Base-by-base conservation (phyloP, 108 stramenopile genomes). In the Cylindrotheca closterium region DNA sequence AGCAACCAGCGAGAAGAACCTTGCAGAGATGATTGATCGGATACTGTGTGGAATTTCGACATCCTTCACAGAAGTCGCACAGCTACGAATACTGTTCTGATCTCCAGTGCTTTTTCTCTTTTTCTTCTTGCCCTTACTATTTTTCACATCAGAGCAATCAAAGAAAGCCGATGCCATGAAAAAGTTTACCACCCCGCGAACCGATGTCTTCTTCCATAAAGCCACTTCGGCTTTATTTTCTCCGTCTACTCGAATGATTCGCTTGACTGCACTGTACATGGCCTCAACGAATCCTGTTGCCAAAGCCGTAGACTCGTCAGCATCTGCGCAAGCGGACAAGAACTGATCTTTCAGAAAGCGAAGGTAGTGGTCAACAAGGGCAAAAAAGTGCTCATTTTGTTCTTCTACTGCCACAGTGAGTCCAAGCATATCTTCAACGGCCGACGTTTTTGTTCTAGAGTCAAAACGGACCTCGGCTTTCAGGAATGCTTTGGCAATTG, bases 151-250 rank as follows among this genome's bases (percentile, higher is more conserved):
- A 18, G 75, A 78, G 56, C 83, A 84, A 63, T 92, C 86, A 60
- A 88, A 89, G 52, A 89, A 93, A 24, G 91, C 86, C 15, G 67
- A 61, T 53, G 79, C 71, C 79, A 89, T 74, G 30, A 93, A 86
- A 48, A 93, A 88, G 18, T 57, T 32, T 12, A 84, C 30, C 19
- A 87, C 67, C 56, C 60, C 60, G 56, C 45, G 73, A 42, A 46
- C 63, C 15, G 54, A 60, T 51, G 33, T 68, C 49, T 64, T 45
- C 68, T 69, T 81, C 42, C 47, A 75, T 10, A 42, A 15, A 0
- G 47, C 55, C 2, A 23, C 21, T 15, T 31, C 25, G n/a, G 61
- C 21, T n/a, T 67, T 45, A 23, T 55, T 51, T 32, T 63, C 34
- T 0, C 15, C 50, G 12, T 42, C 55, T n/a, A 51, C 33, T 19